A percentile compares a stretch with the other conserved stretches of the same genome.
These are phyloP conservation scores for Monosporascus sp. DNA, from an alignment of 2,329 filamentous ascomycete genomes.

Conservation along the genomic window DNA sequence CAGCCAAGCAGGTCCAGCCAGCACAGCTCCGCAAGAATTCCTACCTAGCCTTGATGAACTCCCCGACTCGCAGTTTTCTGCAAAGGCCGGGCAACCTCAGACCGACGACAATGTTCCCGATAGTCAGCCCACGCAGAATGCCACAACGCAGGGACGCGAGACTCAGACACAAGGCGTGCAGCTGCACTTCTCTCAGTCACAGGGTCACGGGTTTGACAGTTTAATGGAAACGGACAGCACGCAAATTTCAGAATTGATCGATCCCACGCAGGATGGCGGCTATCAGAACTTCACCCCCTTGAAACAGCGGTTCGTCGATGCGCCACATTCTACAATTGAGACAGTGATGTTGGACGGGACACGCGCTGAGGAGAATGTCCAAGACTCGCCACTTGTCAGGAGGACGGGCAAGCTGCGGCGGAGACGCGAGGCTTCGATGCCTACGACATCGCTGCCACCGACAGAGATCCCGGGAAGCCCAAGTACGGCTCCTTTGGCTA, in stretches of 20 bases:
- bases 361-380: slow-evolving; percentile 32
- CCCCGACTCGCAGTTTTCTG: slow-evolving; percentile 56
- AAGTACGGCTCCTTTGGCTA: slow-evolving; percentile 27
- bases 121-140: slow-evolving; percentile 39
- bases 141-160: slow-evolving; percentile 30
- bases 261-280: slow-evolving; percentile 76
- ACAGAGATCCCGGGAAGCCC: slow-evolving; percentile 28
- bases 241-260: slow-evolving; percentile 64
- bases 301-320: slow-evolving; percentile 58
- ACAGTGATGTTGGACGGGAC: slow-evolving; percentile 53
- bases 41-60: slow-evolving; percentile 55
- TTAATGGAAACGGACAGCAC: slow-evolving; percentile 46
- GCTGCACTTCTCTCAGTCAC: slow-evolving; percentile 56
- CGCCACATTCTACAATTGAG: slow-evolving; percentile 63
- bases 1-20: slow-evolving; percentile 36
- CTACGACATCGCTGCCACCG: slow-evolving; percentile 35
- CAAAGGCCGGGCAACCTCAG: slow-evolving; percentile 47
- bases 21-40: slow-evolving; percentile 36
- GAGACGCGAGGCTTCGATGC: slow-evolving; percentile 12
- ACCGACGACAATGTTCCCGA: slow-evolving; percentile 47
- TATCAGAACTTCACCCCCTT: slow-evolving; percentile 70
- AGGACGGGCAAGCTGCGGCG: slow-evolving; percentile 48
- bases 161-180: slow-evolving; percentile 42
- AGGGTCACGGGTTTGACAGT: slow-evolving; percentile 53
- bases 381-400: slow-evolving; percentile 62